These are phyloP conservation scores for Posidonia oceanica DNA, from an alignment of 116 monocot species.

Conservation along the genomic window DNA sequence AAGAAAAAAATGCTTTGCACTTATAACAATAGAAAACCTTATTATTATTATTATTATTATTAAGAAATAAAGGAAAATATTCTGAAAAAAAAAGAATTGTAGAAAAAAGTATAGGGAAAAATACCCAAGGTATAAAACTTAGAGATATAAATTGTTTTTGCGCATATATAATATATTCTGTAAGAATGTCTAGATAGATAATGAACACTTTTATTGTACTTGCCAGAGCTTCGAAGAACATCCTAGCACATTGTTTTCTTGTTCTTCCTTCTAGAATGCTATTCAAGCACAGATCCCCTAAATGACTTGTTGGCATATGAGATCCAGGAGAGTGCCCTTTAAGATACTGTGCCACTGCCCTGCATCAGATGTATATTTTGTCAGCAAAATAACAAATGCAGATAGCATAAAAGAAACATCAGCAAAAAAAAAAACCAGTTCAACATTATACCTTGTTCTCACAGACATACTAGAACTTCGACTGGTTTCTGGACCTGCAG, in stretches of 20 bases:
- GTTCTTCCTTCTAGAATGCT: constrained; percentile 51
- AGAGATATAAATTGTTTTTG: no score
- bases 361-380: constrained; percentile 11
- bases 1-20: no score
- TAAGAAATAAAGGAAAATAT: no score
- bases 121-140: no score
- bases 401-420: background rate
- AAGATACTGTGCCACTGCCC: constrained; percentile 70
- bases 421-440: background rate
- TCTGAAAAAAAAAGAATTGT: background rate
- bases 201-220: background rate
- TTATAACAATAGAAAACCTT: no score
- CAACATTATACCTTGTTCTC: constrained; percentile 52
- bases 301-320: constrained; percentile 14
- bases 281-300: constrained; percentile 52
- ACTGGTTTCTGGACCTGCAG: constrained; percentile 24
- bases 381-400: background rate
- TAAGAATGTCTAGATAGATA: background rate
- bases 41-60: no score
- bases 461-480: constrained; percentile 37
- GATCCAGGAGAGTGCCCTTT: constrained; percentile 33
- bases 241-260: constrained; percentile 69
- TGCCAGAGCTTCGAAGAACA: constrained; percentile 93
- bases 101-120: no score
- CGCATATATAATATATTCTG: background rate